Conservation (phyloP, 805 yeast species). For the Candida nanaspora region DNA sequence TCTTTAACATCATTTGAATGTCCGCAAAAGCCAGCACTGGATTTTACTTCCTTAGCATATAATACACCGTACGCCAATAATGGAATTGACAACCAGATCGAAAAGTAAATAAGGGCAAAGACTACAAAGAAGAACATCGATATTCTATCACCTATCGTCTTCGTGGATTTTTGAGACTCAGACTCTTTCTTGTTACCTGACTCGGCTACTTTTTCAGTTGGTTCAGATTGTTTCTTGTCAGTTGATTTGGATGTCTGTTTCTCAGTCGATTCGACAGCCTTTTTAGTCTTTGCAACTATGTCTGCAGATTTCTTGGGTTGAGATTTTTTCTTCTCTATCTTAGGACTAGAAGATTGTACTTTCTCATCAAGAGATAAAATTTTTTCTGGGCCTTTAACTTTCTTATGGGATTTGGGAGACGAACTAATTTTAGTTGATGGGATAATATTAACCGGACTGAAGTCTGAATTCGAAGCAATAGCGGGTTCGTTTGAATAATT, state of each 20-base stretch:
- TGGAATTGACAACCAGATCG: constrained; percentile 8
- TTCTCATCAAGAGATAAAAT: neutral
- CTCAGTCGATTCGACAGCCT: neutral
- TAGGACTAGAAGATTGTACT: neutral
- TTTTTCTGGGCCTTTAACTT: neutral
- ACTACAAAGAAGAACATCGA: neutral
- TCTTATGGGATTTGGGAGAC: neutral
- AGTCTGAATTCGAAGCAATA: too few species aligned
- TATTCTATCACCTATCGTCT: too few species aligned
- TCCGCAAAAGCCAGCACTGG: constrained; percentile 71
- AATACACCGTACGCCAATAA: constrained; percentile 31
- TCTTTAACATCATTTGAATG: constrained; percentile 34
- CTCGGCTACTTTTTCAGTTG: neutral
- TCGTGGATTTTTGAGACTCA: neutral
- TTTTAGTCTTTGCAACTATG: neutral
- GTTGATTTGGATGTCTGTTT: neutral
- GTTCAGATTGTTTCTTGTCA: neutral
- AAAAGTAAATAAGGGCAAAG: constrained; percentile 9
- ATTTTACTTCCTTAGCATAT: constrained; percentile 61
- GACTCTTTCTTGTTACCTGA: neutral
- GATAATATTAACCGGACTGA: neutral
- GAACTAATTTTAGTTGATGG: neutral
- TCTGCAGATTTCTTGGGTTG: neutral
- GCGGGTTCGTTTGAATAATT: too few species aligned
- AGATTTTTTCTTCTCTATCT: neutral